Evolutionary conservation across 345 rosid species (phyloP), one percentile per base, ranked within the genome.

Genomic region (Jatropha curcas): DNA sequence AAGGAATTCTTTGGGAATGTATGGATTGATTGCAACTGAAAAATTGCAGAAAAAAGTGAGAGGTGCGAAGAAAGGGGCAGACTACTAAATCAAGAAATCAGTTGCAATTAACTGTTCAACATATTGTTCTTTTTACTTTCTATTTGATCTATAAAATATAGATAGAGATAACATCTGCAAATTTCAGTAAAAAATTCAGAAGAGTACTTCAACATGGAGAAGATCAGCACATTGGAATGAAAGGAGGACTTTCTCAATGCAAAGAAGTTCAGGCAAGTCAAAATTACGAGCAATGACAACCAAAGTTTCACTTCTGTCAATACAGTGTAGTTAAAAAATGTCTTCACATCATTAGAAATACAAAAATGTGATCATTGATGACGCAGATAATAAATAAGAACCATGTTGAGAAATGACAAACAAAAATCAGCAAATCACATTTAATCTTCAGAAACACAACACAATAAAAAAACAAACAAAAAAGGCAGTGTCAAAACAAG

Each of bases 21-120:
- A 43, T 88, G 85, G 48, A 87, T 73, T 60, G 89, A 81, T 80
- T 92, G 98, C 70, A 82, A 70, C 99, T 95, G 84, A 53, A 62
- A 72, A 74, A 67, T 33, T 34, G 45, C 59, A 79, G 77, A 82
- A 74, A 27, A 28, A 61, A 61, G 65, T 80, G 71, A 82, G 80
- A 72, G 48, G 24, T n/a, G n/a, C n/a, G n/a, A n/a, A n/a, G n/a
- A n/a, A n/a, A n/a, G n/a, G n/a, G n/a, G n/a, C n/a, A n/a, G n/a
- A n/a, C n/a, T n/a, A n/a, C n/a, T n/a, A n/a, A n/a, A n/a, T n/a
- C n/a, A n/a, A n/a, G n/a, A n/a, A n/a, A n/a, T n/a, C n/a, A n/a
- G n/a, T n/a, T n/a, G n/a, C n/a, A n/a, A n/a, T n/a, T n/a, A n/a
- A n/a, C n/a, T n/a, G n/a, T n/a, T n/a, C n/a, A n/a, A n/a, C n/a